Percentiles rank a stretch among this genome's conserved stretches.
Conservation (phyloP, 2,329 filamentous ascomycete species). For the Aspergillus vadensis region DNA sequence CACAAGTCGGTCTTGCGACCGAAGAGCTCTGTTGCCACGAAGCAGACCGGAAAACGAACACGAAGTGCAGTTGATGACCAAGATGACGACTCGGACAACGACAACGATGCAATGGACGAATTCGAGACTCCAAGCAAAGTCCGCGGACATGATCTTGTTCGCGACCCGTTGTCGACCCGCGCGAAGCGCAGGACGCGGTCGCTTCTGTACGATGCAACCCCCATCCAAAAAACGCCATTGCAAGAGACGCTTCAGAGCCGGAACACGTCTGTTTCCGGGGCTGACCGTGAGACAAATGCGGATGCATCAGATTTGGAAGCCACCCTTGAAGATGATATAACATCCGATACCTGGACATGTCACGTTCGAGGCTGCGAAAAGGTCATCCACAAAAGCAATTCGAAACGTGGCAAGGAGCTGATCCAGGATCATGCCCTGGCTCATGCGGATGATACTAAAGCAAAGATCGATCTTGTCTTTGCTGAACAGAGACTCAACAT, state of each 20-base stretch:
- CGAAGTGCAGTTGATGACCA: conserved; percentile 32
- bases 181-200: conserved; percentile 34
- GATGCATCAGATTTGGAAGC: conserved; percentile 15
- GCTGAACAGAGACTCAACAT: conserved; percentile 39
- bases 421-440: conserved; percentile 37
- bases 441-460: conserved; percentile 40
- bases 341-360: conserved; percentile 39
- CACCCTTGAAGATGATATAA: conserved; percentile 17
- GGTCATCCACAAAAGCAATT: conserved; percentile 34
- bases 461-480: conserved; percentile 40
- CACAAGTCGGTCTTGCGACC: conserved; percentile 50
- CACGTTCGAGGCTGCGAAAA: conserved; percentile 37
- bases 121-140: conserved; percentile 39
- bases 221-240: conserved; percentile 29
- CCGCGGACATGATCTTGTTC: conserved; percentile 37
- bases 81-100: conserved; percentile 31
- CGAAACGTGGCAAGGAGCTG: conserved; percentile 35
- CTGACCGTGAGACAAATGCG: conserved; percentile 11
- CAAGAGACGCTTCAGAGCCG: conserved; percentile 32
- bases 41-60: conserved; percentile 46
- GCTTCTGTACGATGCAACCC: conserved; percentile 32
- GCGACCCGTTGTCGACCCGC: conserved; percentile 34
- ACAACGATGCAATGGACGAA: conserved; percentile 32
- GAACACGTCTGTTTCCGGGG: conserved; percentile 22
- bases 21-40: conserved; percentile 42